Evolutionary conservation across 441 rosid genomes (phyloP).

Genomic region (Rhodomyrtus psidioides): DNA sequence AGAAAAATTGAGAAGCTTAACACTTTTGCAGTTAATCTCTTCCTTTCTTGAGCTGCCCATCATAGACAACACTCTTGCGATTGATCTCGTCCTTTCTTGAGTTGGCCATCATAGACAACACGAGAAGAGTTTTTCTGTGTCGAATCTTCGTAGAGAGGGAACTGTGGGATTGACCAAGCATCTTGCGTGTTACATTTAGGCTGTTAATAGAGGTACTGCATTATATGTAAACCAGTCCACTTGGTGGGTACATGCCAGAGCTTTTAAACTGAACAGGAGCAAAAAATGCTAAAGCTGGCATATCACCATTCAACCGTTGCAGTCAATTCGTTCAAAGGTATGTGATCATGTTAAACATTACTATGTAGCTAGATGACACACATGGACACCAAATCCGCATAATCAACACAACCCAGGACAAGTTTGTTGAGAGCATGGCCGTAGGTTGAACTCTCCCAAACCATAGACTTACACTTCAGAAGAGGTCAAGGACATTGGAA

Average conservation of each 20-base stretch:
- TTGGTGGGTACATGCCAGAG: not conserved
- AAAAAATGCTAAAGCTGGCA: not conserved
- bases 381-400: not conserved
- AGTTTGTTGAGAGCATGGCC: not conserved
- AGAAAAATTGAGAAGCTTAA: no score
- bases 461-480: not conserved
- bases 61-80: no score
- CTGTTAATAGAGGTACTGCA: not conserved
- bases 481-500: not conserved
- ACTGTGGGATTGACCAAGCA: not conserved
- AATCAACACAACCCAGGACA: not conserved
- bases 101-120: no score
- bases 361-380: not conserved
- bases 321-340: not conserved
- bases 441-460: not conserved
- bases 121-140: not conserved
- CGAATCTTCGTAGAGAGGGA: not conserved
- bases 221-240: not conserved
- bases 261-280: not conserved
- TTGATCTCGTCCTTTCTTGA: no score
- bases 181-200: not conserved
- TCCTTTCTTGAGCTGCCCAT: no score
- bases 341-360: not conserved
- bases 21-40: no score
- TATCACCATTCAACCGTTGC: not conserved